phyloP scores from a whole-genome alignment of 768 basidiomycete genomes.

The Coprinellus micaceus region DNA sequence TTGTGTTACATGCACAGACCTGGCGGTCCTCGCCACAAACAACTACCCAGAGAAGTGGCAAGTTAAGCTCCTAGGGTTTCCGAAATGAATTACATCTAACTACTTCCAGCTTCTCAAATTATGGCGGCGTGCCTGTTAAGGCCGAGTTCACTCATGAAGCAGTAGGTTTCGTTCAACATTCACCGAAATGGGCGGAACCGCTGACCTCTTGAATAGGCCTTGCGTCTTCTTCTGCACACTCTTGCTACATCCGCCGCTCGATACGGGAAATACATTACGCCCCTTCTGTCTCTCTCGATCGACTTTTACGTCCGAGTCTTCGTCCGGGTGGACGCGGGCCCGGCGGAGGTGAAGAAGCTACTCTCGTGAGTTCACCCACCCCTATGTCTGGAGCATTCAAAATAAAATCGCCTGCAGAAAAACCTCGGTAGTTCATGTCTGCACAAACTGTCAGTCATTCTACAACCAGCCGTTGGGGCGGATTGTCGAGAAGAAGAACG shows the following conservation, averaged over 20 bases:
- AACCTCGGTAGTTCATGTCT: slow-evolving; percentile 81
- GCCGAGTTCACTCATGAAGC: slow-evolving; percentile 96
- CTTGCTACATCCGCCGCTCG: slow-evolving; percentile 84
- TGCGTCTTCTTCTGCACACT: slow-evolving; percentile 86
- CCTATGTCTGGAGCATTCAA: slow-evolving; percentile 7
- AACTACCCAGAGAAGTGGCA: slow-evolving; percentile 98
- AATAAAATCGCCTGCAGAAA: slow-evolving; percentile 50
- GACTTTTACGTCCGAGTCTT: slow-evolving; percentile 97
- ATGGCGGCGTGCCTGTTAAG: slow-evolving; percentile 86
- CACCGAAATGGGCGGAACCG: not conserved
- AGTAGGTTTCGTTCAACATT: slow-evolving; percentile 40
- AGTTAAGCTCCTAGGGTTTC: slow-evolving; percentile 7
- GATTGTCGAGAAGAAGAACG: slow-evolving; percentile 57
- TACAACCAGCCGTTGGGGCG: slow-evolving; percentile 85
- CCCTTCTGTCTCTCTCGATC: slow-evolving; percentile 86
- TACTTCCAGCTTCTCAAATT: slow-evolving; percentile 82
- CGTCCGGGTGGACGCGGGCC: slow-evolving; percentile 68
- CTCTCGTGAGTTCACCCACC: slow-evolving; percentile 53
- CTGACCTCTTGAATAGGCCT: slow-evolving; percentile 52
- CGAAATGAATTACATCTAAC: not conserved
- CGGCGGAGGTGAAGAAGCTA: slow-evolving; percentile 80
- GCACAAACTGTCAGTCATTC: slow-evolving; percentile 76
- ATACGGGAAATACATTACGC: slow-evolving; percentile 90
- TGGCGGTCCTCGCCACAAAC: slow-evolving; percentile 87
- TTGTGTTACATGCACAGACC: slow-evolving; percentile 95